Conservation (phyloP, 768 basidiomycete species). For the Cubamyces lactineus region DNA sequence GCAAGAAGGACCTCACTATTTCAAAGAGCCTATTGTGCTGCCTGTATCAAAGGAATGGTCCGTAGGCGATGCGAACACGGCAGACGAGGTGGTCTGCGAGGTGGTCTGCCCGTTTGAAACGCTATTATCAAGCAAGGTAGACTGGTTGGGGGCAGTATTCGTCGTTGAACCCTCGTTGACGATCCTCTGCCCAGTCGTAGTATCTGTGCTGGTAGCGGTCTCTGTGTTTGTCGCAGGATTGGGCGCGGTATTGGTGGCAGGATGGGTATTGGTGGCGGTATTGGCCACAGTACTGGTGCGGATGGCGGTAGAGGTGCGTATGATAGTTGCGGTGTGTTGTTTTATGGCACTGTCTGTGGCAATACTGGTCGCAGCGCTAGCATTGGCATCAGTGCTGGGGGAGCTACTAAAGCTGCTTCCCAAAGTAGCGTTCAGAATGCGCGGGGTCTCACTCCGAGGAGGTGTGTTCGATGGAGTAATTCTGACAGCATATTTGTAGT, state of each 20-base stretch:
- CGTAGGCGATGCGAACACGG: constrained; percentile 9
- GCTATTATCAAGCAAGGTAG: constrained; percentile 11
- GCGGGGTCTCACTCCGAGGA: no score
- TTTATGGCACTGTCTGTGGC: background rate
- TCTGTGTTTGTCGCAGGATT: background rate
- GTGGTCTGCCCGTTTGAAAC: constrained; percentile 16
- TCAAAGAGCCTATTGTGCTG: background rate
- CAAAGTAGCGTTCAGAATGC: no score
- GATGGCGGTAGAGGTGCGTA: background rate
- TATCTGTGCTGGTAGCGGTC: background rate
- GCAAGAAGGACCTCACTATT: constrained; percentile 23
- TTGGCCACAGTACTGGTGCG: background rate
- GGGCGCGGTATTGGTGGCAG: background rate
- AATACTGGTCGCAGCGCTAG: background rate
- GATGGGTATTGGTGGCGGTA: no score
- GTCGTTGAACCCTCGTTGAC: background rate
- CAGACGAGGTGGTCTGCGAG: constrained; percentile 25
- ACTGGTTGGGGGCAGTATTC: background rate
- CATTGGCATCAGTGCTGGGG: background rate
- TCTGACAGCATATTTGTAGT: background rate
- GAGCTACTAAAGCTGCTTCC: no score
- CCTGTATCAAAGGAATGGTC: background rate
- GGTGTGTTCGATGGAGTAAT: background rate
- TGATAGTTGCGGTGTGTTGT: background rate
- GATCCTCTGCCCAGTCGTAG: background rate